A percentile compares a stretch with the other conserved stretches of the same genome.
Conservation (phyloP, 768 basidiomycete species). For the Amanita molliuscula region DNA sequence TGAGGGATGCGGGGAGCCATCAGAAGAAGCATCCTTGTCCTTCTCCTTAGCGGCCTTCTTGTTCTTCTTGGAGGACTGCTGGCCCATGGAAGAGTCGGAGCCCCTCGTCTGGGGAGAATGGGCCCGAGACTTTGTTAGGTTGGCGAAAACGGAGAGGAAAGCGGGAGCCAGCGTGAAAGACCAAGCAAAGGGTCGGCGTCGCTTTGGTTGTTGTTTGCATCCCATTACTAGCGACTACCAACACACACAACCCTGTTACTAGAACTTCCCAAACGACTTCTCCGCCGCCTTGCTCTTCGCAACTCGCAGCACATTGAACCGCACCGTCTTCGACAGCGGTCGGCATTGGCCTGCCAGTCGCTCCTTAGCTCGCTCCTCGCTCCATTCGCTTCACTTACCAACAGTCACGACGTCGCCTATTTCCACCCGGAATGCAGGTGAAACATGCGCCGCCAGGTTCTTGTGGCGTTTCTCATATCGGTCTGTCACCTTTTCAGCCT, state of each 20-base stretch:
- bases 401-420: slow-evolving; percentile 91
- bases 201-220: slow-evolving; percentile 20
- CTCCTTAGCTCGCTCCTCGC: slow-evolving; percentile 4
- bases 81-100: slow-evolving; percentile 59
- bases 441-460: slow-evolving; percentile 94
- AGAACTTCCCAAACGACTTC: slow-evolving; percentile 96
- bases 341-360: slow-evolving; percentile 80
- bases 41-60: slow-evolving; percentile 66
- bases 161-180: slow-evolving; percentile 68
- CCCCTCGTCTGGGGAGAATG: slow-evolving; percentile 58
- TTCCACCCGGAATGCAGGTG: slow-evolving; percentile 98
- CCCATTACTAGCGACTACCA: slow-evolving; percentile 21
- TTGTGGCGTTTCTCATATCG: slow-evolving; percentile 99
- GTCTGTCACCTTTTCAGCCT: slow-evolving; percentile 35
- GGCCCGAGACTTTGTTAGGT: slow-evolving; percentile 60
- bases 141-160: slow-evolving; percentile 66
- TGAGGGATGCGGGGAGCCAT: slow-evolving; percentile 24
- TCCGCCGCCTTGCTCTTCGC: slow-evolving; percentile 83
- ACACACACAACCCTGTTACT: slow-evolving; percentile 12
- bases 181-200: slow-evolving; percentile 5
- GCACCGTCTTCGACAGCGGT: slow-evolving; percentile 96
- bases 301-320: slow-evolving; percentile 98
- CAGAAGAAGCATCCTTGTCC: slow-evolving; percentile 33
- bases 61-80: slow-evolving; percentile 75
- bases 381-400: slow-evolving; percentile 40